phyloP scores from a whole-genome alignment of 768 basidiomycete species.

The Kwoniella sp. region DNA sequence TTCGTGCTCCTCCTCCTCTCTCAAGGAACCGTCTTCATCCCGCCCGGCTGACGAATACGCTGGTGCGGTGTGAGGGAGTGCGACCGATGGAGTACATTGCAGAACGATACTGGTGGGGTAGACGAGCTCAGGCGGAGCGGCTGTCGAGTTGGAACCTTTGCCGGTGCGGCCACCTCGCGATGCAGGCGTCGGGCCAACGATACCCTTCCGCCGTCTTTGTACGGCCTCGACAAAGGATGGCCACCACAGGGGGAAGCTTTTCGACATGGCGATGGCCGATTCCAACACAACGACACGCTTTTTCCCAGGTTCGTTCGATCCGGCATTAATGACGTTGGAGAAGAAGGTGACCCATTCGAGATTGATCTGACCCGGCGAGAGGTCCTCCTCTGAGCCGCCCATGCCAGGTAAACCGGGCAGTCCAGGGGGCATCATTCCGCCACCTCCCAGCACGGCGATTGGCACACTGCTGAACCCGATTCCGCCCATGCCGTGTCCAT shows the following conservation, averaged over 20 bases:
- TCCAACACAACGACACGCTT: conserved; percentile 80
- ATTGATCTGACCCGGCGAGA: conserved; percentile 54
- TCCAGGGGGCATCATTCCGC: conserved; percentile 4
- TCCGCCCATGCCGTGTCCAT: conserved; percentile 37
- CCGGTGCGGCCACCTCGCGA: conserved; percentile 58
- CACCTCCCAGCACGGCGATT: conserved; percentile 9
- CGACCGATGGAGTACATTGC: conserved; percentile 75
- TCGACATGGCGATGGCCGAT: conserved; percentile 70
- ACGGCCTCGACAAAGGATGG: conserved; percentile 72
- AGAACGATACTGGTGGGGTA: conserved; percentile 75
- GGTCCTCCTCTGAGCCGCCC: conserved; percentile 8
- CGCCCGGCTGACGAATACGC: background rate
- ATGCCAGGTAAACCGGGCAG: conserved; percentile 2
- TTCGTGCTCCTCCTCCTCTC: conserved; percentile 5
- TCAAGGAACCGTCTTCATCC: conserved; percentile 6
- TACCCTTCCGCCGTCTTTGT: conserved; percentile 61
- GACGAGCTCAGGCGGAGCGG: conserved; percentile 26
- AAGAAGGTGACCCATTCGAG: conserved; percentile 45
- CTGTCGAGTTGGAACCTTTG: conserved; percentile 4
- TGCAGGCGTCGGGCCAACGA: no score
- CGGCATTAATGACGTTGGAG: conserved; percentile 32
- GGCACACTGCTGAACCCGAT: conserved; percentile 46
- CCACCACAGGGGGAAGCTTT: conserved; percentile 73
- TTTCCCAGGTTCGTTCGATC: conserved; percentile 4
- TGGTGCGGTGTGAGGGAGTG: conserved; percentile 54